Percentiles rank a stretch among this genome's conserved stretches.
Conservation (phyloP, 306 rosid genomes). For the Ceratonia siliqua region DNA sequence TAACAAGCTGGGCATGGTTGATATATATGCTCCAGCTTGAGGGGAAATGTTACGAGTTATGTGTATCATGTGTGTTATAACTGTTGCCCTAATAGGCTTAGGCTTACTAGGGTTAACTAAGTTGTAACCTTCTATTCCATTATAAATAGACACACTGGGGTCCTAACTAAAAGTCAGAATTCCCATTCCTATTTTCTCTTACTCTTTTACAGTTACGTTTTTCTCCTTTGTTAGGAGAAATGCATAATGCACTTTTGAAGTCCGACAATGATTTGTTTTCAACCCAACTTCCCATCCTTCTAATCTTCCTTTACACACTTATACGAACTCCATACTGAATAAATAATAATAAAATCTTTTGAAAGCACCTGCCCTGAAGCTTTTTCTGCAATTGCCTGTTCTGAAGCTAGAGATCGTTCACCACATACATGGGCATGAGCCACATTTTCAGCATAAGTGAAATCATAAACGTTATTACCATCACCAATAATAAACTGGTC, state of each 20-base stretch:
- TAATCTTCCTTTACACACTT: neutral
- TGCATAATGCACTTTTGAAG: neutral
- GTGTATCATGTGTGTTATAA: too few relatives aligned
- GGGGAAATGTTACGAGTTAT: too few relatives aligned
- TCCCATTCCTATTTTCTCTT: too few relatives aligned
- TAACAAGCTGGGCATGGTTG: too few relatives aligned
- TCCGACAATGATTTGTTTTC: slow-evolving; percentile 13
- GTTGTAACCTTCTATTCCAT: too few relatives aligned
- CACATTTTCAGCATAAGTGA: slow-evolving; percentile 95
- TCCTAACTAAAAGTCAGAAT: too few relatives aligned
- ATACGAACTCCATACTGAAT: neutral
- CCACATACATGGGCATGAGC: slow-evolving; percentile 95
- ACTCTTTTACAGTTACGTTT: too few relatives aligned
- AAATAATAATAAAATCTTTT: neutral
- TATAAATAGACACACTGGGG: too few relatives aligned
- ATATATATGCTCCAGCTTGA: too few relatives aligned
- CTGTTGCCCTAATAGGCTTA: too few relatives aligned
- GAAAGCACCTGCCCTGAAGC: slow-evolving; percentile 84
- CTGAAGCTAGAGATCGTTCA: slow-evolving; percentile 84
- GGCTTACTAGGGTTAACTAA: too few relatives aligned
- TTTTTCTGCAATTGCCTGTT: slow-evolving; percentile 62
- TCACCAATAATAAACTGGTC: slow-evolving; percentile 87
- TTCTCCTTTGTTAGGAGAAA: neutral
- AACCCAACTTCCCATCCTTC: slow-evolving; percentile 6
- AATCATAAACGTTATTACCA: slow-evolving; percentile 82